phyloP scores from a whole-genome alignment of 441 rosid species.

The Pelargonium cotyledonis region DNA sequence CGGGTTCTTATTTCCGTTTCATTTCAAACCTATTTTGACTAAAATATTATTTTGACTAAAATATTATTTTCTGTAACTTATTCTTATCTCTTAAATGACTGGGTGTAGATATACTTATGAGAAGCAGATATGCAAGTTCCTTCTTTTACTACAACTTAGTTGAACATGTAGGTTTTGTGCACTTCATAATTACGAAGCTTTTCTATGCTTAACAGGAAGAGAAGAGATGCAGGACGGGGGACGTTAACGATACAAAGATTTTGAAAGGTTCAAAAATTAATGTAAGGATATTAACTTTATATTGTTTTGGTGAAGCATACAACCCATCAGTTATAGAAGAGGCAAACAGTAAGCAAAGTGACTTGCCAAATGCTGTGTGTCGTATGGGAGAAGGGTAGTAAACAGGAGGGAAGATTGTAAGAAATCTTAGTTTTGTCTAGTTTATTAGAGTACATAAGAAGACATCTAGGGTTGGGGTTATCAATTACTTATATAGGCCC shows the following conservation, averaged over 20 bases:
- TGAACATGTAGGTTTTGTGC: neutral
- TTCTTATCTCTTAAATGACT: no score
- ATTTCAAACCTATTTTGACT: neutral
- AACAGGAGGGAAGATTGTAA: no score
- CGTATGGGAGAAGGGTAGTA: neutral
- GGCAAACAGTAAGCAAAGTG: neutral
- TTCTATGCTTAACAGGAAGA: slow-evolving; percentile 16
- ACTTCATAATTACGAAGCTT: neutral
- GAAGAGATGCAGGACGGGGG: slow-evolving; percentile 15
- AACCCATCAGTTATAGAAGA: neutral
- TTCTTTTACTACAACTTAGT: neutral
- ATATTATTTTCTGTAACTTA: neutral
- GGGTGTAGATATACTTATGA: neutral
- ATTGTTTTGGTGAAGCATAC: slow-evolving; percentile 7
- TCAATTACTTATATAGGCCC: no score
- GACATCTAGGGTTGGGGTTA: no score
- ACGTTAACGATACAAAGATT: slow-evolving; percentile 9
- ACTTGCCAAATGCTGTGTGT: neutral
- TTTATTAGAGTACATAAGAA: no score
- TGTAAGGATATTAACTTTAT: slow-evolving; percentile 10
- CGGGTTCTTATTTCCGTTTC: neutral
- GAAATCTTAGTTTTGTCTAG: no score
- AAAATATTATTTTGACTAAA: neutral
- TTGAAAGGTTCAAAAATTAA: slow-evolving; percentile 10
- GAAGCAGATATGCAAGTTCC: neutral